Conservation (phyloP, 345 rosid genomes). For the Abelmoschus esculentus region DNA sequence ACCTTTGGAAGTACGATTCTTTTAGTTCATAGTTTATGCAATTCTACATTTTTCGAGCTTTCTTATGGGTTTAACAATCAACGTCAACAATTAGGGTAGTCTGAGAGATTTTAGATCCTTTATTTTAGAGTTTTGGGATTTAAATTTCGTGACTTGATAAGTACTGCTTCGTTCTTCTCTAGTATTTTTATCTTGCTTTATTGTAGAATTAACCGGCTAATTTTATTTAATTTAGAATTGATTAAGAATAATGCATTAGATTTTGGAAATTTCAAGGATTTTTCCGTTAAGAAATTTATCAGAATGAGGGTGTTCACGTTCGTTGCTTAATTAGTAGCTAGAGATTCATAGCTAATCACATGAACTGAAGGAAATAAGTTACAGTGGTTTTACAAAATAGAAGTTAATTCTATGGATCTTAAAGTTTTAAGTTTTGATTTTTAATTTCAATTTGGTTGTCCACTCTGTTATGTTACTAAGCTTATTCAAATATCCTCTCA, state of each 20-base stretch:
- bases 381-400: background rate
- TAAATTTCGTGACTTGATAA: background rate
- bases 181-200: background rate
- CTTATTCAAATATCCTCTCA: background rate
- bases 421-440: background rate
- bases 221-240: background rate
- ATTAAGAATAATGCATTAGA: background rate
- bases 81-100: background rate
- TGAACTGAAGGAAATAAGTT: background rate
- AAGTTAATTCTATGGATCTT: background rate
- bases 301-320: background rate
- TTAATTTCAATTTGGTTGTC: background rate
- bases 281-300: background rate
- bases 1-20: slow-evolving; percentile 74
- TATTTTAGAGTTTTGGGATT: background rate
- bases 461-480: background rate
- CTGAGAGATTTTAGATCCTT: background rate
- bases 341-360: background rate
- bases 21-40: background rate
- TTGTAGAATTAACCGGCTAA: background rate
- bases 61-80: background rate
- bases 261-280: background rate
- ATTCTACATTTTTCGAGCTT: background rate
- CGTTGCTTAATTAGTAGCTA: background rate
- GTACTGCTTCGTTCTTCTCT: background rate